phyloP scores from a whole-genome alignment of 441 rosid genomes.

The Geranium incanum region DNA sequence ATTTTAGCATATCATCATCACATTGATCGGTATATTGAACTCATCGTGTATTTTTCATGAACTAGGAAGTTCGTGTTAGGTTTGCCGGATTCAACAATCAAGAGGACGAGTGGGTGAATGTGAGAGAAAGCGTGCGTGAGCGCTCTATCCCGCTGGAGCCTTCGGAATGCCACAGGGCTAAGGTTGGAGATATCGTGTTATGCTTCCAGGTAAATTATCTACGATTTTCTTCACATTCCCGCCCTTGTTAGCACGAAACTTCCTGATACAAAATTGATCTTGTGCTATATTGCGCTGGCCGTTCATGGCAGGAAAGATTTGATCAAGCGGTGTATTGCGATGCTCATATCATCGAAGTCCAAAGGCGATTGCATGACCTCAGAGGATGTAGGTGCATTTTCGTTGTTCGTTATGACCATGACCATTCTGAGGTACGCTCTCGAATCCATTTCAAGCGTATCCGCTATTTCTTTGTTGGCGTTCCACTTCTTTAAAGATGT shows the following conservation, averaged over 20 bases:
- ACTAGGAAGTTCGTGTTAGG: constrained; percentile 58
- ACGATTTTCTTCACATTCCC: background rate
- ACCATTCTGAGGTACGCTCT: constrained; percentile 40
- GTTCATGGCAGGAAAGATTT: constrained; percentile 41
- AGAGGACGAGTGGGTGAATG: constrained; percentile 66
- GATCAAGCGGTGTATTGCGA: constrained; percentile 56
- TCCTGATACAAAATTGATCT: no score
- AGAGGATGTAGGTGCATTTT: constrained; percentile 52
- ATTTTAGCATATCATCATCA: no score
- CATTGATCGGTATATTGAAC: no score
- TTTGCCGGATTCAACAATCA: constrained; percentile 42
- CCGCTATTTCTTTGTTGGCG: no score
- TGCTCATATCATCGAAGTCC: constrained; percentile 53
- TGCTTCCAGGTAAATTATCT: constrained; percentile 67
- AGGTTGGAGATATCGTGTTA: constrained; percentile 43
- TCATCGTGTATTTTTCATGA: background rate
- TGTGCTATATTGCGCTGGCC: no score
- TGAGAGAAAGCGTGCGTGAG: constrained; percentile 37
- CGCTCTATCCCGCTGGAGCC: constrained; percentile 60
- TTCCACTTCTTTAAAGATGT: no score
- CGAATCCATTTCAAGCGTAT: no score
- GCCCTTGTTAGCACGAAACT: no score
- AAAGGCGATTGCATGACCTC: constrained; percentile 44
- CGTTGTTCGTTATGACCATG: constrained; percentile 48
- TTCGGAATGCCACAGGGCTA: constrained; percentile 47